Conservation (phyloP, 2,329 filamentous ascomycete species). For the Aspergillus unguis region DNA sequence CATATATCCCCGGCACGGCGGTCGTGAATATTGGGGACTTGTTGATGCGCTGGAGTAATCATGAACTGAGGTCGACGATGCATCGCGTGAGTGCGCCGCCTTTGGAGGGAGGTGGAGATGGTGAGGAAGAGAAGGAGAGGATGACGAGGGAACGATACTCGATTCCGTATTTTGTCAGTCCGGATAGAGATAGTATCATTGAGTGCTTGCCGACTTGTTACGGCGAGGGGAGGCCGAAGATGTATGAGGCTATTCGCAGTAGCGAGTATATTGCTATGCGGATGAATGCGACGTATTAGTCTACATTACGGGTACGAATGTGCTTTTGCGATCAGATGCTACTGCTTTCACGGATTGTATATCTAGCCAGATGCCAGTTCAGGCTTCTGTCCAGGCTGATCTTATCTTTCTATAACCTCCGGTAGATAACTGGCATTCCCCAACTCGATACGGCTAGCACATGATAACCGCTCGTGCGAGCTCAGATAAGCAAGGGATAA, state of each 20-base stretch:
- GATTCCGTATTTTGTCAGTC: slow-evolving; percentile 4
- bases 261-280: slow-evolving; percentile 6
- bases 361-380: too few species aligned
- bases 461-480: too few species aligned
- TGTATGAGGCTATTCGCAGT: slow-evolving; percentile 4
- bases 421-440: too few species aligned
- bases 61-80: slow-evolving; percentile 4
- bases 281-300: slow-evolving; percentile 7
- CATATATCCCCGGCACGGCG: slow-evolving; percentile 1
- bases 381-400: too few species aligned
- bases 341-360: background rate
- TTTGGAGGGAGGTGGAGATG: background rate
- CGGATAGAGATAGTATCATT: background rate
- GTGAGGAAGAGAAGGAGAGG: background rate
- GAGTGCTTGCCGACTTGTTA: slow-evolving; percentile 7
- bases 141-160: background rate
- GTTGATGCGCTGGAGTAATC: slow-evolving; percentile 5
- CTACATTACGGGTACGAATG: background rate
- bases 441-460: too few species aligned
- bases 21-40: slow-evolving; percentile 9
- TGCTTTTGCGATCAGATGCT: background rate
- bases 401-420: too few species aligned
- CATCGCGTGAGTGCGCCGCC: slow-evolving; percentile 4
- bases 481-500: too few species aligned
- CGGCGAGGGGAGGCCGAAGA: background rate